A percentile compares a stretch with the other conserved stretches of the same genome.
Evolutionary conservation across 495 filamentous ascomycete genomes (phyloP).

Genomic region (Aspergillus hancockii): DNA sequence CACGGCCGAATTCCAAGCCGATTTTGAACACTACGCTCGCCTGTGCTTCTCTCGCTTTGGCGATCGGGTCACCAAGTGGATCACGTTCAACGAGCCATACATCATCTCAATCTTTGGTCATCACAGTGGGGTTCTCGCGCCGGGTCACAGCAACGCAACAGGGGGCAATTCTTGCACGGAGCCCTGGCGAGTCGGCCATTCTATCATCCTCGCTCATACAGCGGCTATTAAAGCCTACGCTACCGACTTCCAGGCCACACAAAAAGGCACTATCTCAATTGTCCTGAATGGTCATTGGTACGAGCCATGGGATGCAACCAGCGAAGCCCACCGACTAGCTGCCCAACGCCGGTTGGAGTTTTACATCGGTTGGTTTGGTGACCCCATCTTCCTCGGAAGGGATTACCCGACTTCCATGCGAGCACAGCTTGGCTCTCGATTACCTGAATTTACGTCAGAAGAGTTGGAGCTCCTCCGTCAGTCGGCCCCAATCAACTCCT

Average conservation of each 20-base stretch:
- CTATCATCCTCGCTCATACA: slow-evolving; percentile 40
- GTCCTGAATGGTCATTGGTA: slow-evolving; percentile 52
- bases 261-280: slow-evolving; percentile 27
- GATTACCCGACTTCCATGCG: slow-evolving; percentile 67
- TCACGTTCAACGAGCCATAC: slow-evolving; percentile 52
- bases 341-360: slow-evolving; percentile 46
- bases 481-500: slow-evolving; percentile 61
- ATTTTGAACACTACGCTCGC: slow-evolving; percentile 44
- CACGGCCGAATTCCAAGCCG: slow-evolving; percentile 38
- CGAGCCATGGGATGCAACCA: slow-evolving; percentile 42
- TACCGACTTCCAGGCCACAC: slow-evolving; percentile 30
- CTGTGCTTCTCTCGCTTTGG: slow-evolving; percentile 39
- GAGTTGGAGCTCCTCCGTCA: slow-evolving; percentile 55
- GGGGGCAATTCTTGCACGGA: slow-evolving; percentile 36
- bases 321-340: slow-evolving; percentile 33
- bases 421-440: slow-evolving; percentile 63
- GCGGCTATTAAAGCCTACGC: slow-evolving; percentile 39
- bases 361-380: slow-evolving; percentile 54
- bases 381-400: slow-evolving; percentile 66
- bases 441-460: slow-evolving; percentile 61
- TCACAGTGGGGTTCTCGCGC: slow-evolving; percentile 37
- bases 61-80: slow-evolving; percentile 48
- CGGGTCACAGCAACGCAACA: slow-evolving; percentile 32
- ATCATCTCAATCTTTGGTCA: slow-evolving; percentile 45
- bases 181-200: slow-evolving; percentile 46